These are phyloP conservation scores for Gigaspora rosea DNA, from an alignment of 192 early-diverging fungal genomes.

Conservation along the genomic window DNA sequence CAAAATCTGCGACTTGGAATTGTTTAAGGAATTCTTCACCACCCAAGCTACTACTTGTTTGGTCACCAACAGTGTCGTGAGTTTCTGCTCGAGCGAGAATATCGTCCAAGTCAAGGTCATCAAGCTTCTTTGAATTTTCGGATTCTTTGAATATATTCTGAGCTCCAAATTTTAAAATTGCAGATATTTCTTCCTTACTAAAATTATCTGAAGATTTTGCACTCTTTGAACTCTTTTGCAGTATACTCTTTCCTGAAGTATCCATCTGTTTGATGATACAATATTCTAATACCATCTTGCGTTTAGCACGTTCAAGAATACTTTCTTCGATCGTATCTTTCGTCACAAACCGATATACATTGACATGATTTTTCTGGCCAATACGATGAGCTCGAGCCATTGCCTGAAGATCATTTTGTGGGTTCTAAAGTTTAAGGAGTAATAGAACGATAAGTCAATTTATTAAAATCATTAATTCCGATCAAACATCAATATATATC, in stretches of 20 bases:
- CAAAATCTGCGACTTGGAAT: constrained; percentile 91
- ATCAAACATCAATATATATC: not conserved
- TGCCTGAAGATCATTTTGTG: constrained; percentile 96
- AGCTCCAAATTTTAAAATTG: constrained; percentile 98
- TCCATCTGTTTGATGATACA: constrained; percentile 99
- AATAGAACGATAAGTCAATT: too few species aligned
- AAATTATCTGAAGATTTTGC: constrained; percentile 52
- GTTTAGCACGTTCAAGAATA: constrained; percentile 96
- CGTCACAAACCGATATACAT: constrained; percentile 96
- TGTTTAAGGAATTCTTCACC: constrained; percentile 93
- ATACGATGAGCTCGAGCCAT: constrained; percentile 99
- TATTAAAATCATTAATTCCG: too few species aligned
- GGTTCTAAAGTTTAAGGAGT: constrained; percentile 64
- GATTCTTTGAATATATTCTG: constrained; percentile 91
- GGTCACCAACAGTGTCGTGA: constrained; percentile 72
- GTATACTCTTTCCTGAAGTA: constrained; percentile 80
- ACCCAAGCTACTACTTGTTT: constrained; percentile 61
- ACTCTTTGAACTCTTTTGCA: constrained; percentile 53
- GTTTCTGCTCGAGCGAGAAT: constrained; percentile 95
- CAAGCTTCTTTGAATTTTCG: constrained; percentile 74
- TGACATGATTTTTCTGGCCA: constrained; percentile 96
- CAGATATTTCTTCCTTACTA: constrained; percentile 85
- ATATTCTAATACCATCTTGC: constrained; percentile 99
- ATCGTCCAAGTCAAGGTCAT: constrained; percentile 96
- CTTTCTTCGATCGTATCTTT: constrained; percentile 99